Percentiles rank a stretch among this genome's conserved stretches.
These are phyloP conservation scores for Megacollybia platyphylla DNA, from an alignment of 1,284 basidiomycete species.

Conservation along the genomic window DNA sequence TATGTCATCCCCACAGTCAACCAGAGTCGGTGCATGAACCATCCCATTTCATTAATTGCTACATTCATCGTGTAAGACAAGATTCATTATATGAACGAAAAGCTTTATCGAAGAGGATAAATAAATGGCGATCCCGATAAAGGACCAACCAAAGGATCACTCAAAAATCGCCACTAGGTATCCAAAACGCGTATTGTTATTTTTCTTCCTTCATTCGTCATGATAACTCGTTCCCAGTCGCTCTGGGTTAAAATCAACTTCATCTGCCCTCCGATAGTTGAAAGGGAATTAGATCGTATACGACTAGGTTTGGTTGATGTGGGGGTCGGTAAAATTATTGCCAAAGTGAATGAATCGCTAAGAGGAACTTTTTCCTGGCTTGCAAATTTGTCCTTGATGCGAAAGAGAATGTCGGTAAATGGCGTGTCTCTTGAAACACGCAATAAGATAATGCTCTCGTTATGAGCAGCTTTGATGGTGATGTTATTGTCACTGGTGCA, in stretches of 20 bases:
- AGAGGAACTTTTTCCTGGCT: constrained; percentile 43
- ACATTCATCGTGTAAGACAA: too few relatives aligned
- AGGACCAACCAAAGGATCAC: not conserved
- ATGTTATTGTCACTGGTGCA: constrained; percentile 19
- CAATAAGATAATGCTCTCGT: constrained; percentile 48
- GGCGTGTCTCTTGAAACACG: constrained; percentile 31
- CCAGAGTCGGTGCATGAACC: too few relatives aligned
- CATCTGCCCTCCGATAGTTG: constrained; percentile 6
- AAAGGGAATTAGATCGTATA: constrained; percentile 6
- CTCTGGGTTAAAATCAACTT: constrained; percentile 6
- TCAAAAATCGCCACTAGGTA: constrained; percentile 2
- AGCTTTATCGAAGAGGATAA: constrained; percentile 1
- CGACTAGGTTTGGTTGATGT: not conserved
- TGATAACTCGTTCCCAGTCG: constrained; percentile 8
- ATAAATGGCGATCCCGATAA: not conserved
- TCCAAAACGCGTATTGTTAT: constrained; percentile 8
- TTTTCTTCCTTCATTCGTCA: constrained; percentile 4
- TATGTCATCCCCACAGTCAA: not conserved
- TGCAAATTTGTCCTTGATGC: constrained; percentile 50
- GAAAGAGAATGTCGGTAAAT: constrained; percentile 37
- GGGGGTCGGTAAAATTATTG: constrained; percentile 36
- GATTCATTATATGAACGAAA: not conserved
- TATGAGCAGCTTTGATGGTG: constrained; percentile 52
- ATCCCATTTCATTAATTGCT: not conserved
- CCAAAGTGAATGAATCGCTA: constrained; percentile 38